phyloP scores from a whole-genome alignment of 1,139 yeast species.

The Tardiomyces depauwii region DNA sequence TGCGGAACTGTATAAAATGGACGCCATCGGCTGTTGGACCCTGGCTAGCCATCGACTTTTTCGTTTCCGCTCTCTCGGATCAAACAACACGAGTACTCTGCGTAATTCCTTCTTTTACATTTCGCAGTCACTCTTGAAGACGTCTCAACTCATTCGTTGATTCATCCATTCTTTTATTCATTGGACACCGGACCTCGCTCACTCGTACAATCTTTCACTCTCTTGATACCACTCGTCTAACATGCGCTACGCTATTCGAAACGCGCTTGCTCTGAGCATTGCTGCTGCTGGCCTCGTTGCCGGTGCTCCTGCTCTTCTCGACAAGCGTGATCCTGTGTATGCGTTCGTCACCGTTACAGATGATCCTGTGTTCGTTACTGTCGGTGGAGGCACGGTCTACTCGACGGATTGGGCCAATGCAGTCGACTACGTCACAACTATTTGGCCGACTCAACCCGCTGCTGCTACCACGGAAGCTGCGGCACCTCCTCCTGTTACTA shows the following conservation, averaged over 20 bases:
- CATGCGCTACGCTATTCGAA: neutral
- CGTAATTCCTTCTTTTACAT: slow-evolving; percentile 1
- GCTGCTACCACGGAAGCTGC: neutral
- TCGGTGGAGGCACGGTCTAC: slow-evolving; percentile 4
- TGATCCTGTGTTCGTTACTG: slow-evolving; percentile 8
- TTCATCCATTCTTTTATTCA: neutral
- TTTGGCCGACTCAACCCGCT: slow-evolving; percentile 5
- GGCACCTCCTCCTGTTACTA: neutral
- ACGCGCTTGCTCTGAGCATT: slow-evolving; percentile 1
- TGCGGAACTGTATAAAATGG: neutral
- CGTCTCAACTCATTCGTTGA: no score
- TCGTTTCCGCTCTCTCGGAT: neutral
- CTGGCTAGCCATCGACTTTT: no score
- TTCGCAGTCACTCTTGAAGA: neutral
- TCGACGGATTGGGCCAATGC: slow-evolving; percentile 4
- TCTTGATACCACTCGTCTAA: no score
- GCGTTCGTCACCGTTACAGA: slow-evolving; percentile 6
- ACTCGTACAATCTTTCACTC: neutral
- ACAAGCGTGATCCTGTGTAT: slow-evolving; percentile 4
- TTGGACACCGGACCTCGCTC: no score
- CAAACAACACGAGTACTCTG: neutral
- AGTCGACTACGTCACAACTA: slow-evolving; percentile 4
- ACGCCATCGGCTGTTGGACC: neutral
- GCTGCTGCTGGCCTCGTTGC: slow-evolving; percentile 1
- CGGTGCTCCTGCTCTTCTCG: neutral